A percentile compares a stretch with the other conserved stretches of the same genome.
phyloP scores from a whole-genome alignment of 2,329 filamentous ascomycete species.

The Purpureocillium lavendulum region DNA sequence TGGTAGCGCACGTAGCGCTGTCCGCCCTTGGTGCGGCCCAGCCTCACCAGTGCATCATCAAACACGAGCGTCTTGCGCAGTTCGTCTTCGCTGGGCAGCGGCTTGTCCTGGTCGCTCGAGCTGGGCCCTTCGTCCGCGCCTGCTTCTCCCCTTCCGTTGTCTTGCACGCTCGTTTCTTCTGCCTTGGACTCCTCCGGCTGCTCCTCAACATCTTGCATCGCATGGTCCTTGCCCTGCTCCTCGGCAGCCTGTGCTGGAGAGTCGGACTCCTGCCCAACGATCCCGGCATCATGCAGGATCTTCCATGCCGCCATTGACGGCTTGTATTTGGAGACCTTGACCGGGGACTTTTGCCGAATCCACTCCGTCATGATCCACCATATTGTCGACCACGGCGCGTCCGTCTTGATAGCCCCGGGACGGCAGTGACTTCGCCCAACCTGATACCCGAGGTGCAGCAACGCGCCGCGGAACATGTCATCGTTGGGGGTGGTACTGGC shows the following conservation, averaged over 20 bases:
- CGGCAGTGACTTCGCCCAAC: conserved; percentile 84
- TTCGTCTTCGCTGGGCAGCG: conserved; percentile 19
- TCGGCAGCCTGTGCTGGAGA: conserved; percentile 16
- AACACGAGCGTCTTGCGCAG: conserved; percentile 59
- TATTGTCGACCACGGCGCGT: conserved; percentile 81
- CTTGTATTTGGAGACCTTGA: conserved; percentile 65
- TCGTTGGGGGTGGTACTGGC: conserved; percentile 76
- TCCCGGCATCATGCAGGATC: conserved; percentile 44
- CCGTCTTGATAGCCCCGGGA: conserved; percentile 83
- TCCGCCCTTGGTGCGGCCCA: conserved; percentile 61
- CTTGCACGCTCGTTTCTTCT: conserved; percentile 10
- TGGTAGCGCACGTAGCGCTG: conserved; percentile 80
- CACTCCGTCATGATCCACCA: conserved; percentile 95
- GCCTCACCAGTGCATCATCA: conserved; percentile 65
- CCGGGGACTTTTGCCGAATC: conserved; percentile 70
- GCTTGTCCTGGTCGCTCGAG: conserved; percentile 7
- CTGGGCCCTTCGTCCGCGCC: conserved; percentile 13
- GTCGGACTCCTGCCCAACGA: conserved; percentile 20
- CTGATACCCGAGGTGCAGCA: conserved; percentile 72
- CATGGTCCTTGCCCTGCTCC: conserved; percentile 13
- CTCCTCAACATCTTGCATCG: conserved; percentile 30
- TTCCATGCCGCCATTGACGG: conserved; percentile 62
- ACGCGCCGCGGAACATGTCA: conserved; percentile 69
- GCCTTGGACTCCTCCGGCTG: conserved; percentile 6
- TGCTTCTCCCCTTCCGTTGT: conserved; percentile 3